Base-by-base conservation (phyloP, 371 early-diverging fungal genomes). In the Rhizomucor pusillus region DNA sequence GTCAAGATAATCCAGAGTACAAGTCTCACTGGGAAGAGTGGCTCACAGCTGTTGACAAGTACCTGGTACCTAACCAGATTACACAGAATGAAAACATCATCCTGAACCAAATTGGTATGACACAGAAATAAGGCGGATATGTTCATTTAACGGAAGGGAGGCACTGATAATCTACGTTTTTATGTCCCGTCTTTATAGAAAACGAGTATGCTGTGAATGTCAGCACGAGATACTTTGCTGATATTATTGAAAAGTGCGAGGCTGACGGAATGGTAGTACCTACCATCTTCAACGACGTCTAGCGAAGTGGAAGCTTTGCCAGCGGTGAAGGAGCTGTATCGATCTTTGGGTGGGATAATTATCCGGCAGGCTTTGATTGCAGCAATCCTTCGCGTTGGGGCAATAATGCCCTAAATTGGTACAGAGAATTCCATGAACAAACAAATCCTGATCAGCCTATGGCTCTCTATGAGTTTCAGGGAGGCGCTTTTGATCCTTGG, bases 401-500 rank as follows among this genome's bases (percentile, higher is more conserved):
- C 14, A 50, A 33, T 20, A 36, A 50, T 35, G n/a, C 39, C 1
- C 41, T 18, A 22, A 50, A 33, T 3, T 13, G 12, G 5, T 57
- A 36, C 22, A 22, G 57, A 14, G 57, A 40, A 1, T 50, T 33
- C 19, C 50, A 50, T 29, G 41, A 43, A 34, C 14, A 22, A 12
- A 50, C 22, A n/a, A 57, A 57, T 20, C 47, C 41, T n/a, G 23
- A 11, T 0, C 22, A 57, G 43, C 57, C 57, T 1, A 49, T 50
- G 57, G 57, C 57, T 1, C n/a, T 57, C 22, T 57, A 50, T n/a
- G 57, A 57, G 29, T 57, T 57, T 36, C 57, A 57, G 20, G 57
- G 57, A 12, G 57, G 57, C 13, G 43, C 57, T 1, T 57, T 50
- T 20, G 57, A 57, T 22, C 46, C 57, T 2, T 57, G 57, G 57